phyloP scores from a whole-genome alignment of 257 asterid genomes.

The Knoxia roxburghii region DNA sequence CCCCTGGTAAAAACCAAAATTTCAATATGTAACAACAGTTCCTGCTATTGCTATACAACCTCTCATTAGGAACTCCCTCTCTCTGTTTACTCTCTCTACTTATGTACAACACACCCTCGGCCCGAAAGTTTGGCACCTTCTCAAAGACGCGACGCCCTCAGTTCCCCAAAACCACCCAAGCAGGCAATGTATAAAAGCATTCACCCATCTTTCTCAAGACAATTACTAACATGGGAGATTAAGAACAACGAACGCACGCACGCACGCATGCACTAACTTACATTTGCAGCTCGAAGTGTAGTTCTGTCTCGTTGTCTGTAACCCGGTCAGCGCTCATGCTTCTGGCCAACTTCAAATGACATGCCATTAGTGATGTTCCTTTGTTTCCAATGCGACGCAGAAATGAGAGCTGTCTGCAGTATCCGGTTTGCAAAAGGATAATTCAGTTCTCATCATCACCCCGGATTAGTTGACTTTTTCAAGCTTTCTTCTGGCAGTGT shows the following conservation, averaged over 20 bases:
- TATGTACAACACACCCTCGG: slow-evolving; percentile 25
- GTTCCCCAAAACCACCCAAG: background rate
- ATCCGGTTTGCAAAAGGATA: background rate
- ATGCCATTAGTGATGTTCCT: background rate
- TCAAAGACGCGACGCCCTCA: slow-evolving; percentile 3
- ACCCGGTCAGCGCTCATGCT: slow-evolving; percentile 12
- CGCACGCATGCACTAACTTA: too few relatives aligned
- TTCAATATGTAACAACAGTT: slow-evolving; percentile 17
- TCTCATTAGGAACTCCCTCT: too few relatives aligned
- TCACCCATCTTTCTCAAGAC: background rate
- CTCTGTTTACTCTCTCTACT: slow-evolving; percentile 14
- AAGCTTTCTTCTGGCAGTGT: slow-evolving; percentile 79
- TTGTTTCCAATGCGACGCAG: slow-evolving; percentile 3
- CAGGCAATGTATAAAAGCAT: slow-evolving; percentile 7
- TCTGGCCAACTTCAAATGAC: too few relatives aligned
- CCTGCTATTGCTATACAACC: slow-evolving; percentile 32
- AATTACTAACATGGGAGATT: too few relatives aligned
- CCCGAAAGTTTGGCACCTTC: slow-evolving; percentile 3
- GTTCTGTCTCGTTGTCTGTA: background rate
- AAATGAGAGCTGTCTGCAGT: background rate
- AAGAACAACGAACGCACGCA: too few relatives aligned
- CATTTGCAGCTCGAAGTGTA: too few relatives aligned
- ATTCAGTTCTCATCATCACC: slow-evolving; percentile 38
- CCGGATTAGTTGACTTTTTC: slow-evolving; percentile 54
- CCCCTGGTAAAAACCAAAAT: slow-evolving; percentile 14